phyloP scores from a whole-genome alignment of 1,284 basidiomycete genomes.

The Ustilago cynodontis region DNA sequence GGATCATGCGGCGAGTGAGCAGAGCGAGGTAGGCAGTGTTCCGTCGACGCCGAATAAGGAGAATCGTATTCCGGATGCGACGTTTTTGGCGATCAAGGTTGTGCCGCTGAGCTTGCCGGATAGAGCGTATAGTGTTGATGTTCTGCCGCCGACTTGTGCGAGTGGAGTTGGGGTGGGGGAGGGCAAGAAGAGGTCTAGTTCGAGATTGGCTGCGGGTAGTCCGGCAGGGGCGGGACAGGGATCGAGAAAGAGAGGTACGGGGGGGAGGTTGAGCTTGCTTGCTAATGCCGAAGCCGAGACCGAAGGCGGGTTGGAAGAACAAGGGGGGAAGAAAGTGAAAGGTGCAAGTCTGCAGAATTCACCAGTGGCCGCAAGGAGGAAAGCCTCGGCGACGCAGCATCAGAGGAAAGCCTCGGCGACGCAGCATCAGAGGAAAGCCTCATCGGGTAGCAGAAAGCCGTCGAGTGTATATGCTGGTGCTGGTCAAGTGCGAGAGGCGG shows the following conservation, averaged over 20 bases:
- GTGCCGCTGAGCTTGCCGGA: conserved; percentile 35
- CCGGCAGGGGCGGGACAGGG: conserved; percentile 9
- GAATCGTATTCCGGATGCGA: conserved; percentile 32
- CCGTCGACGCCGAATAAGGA: conserved; percentile 49
- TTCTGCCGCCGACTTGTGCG: conserved; percentile 7
- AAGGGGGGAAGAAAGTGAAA: background rate
- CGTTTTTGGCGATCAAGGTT: conserved; percentile 24
- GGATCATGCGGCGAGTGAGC: conserved; percentile 24
- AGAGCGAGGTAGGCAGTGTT: background rate
- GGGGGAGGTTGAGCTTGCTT: conserved; percentile 44
- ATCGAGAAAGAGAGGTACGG: conserved; percentile 42
- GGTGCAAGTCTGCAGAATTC: background rate
- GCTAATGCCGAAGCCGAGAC: conserved; percentile 37
- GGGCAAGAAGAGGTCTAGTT: conserved; percentile 3
- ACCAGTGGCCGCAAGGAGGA: background rate
- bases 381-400: conserved; percentile 23
- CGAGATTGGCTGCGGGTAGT: background rate
- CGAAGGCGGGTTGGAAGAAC: conserved; percentile 4
- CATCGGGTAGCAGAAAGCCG: conserved; percentile 23
- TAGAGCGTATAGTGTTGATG: conserved; percentile 35
- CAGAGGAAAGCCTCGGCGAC: conserved; percentile 27
- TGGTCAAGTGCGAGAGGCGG: conserved; percentile 16
- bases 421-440: conserved; percentile 31
- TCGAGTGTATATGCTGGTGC: conserved; percentile 16
- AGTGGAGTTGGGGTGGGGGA: background rate